Conservation (phyloP, 1,284 basidiomycete species). For the Cystobasidium sp. region DNA sequence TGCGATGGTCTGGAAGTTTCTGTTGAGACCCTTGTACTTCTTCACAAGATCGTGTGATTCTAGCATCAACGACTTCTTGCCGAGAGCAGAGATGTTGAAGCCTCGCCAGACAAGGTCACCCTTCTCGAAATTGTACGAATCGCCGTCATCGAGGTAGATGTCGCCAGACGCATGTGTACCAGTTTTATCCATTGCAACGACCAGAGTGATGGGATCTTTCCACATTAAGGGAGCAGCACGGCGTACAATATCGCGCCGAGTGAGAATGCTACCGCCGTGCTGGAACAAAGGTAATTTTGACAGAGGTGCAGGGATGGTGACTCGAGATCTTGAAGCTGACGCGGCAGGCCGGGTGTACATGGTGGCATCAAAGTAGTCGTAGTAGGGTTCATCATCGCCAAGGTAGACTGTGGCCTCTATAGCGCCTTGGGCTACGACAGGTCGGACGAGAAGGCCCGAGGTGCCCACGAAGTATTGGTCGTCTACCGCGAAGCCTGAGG, state of each 20-base stretch:
- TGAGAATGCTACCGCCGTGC: slow-evolving; percentile 88
- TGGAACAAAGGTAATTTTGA: slow-evolving; percentile 82
- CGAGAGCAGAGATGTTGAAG: slow-evolving; percentile 52
- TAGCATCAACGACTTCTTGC: slow-evolving; percentile 41
- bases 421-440: slow-evolving; percentile 76
- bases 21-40: slow-evolving; percentile 57
- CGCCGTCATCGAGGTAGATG: slow-evolving; percentile 94
- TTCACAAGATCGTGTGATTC: slow-evolving; percentile 38
- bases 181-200: slow-evolving; percentile 73
- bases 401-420: slow-evolving; percentile 79
- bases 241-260: slow-evolving; percentile 83
- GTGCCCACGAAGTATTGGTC: slow-evolving; percentile 93
- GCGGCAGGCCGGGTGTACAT: slow-evolving; percentile 68
- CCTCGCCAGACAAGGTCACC: slow-evolving; percentile 69
- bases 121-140: slow-evolving; percentile 74
- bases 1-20: slow-evolving; percentile 23
- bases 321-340: slow-evolving; percentile 63
- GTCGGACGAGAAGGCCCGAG: slow-evolving; percentile 88
- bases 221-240: slow-evolving; percentile 86
- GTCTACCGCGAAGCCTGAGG: slow-evolving; percentile 81
- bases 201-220: slow-evolving; percentile 89
- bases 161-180: slow-evolving; percentile 71
- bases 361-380: slow-evolving; percentile 80
- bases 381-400: slow-evolving; percentile 90
- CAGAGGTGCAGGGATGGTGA: slow-evolving; percentile 77